Base-by-base conservation (phyloP, 129 eudicot species). In the Artemisia annua region DNA sequence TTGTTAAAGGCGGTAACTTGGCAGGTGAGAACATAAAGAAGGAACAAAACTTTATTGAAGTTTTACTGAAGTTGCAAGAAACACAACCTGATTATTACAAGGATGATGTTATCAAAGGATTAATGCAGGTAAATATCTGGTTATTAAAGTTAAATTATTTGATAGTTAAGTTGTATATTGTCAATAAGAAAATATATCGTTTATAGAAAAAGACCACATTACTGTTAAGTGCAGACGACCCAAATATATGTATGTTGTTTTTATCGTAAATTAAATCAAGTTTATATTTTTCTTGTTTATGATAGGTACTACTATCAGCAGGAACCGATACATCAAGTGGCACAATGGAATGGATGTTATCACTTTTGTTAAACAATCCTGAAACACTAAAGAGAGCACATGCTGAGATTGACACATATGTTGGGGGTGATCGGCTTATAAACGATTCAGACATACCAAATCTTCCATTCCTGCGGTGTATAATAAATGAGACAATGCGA, bases 351-450 rank as follows among this genome's bases (percentile, higher is more conserved):
- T 54, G 59, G 59, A 54, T 54, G 59, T 16, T 54, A 16, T 54
- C 59, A n/a, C 59, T 54, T 54, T 54, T 54, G 59, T 54, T 54
- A 54, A 54, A 54, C 59, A 54, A 54, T 16, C 59, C 59, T n/a
- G 3, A 54, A 54, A 19, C 14, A 16, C 59, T 54, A 54, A 54
- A 54, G 9, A 54, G 4, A 54, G 59, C 59, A 54, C 59, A 54
- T 15, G 19, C 7, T 7, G 59, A 54, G 59, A 54, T 54, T 54
- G 59, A 54, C 19, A 16, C 59, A 3, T 54, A 54, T 5, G 24
- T 16, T 5, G 59, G 59, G 10, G 59, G 19, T 5, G 22, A 54
- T 16, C 11, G 59, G 5, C 22, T 54, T 1, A 16, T 54, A 12
- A 54, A n/a, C 59, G 22, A 54, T 15, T 54, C 59, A 7, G 59